Evolutionary conservation across 2,329 filamentous ascomycete genomes (phyloP).

Genomic region (Lecanosticta acicola): DNA sequence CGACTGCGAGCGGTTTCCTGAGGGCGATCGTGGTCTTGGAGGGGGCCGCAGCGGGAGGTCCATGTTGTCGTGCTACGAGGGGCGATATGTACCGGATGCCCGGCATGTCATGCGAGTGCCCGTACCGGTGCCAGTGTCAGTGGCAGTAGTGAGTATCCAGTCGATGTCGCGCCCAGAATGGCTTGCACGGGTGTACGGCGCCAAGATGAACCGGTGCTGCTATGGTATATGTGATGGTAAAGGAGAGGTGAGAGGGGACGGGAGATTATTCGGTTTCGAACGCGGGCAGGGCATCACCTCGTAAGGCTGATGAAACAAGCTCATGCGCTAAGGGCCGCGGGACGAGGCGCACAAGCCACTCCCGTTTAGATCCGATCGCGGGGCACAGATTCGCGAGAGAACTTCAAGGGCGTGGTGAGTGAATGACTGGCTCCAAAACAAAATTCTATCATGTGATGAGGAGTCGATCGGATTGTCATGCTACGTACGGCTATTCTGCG

Average conservation of each 20-base stretch:
- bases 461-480: slow-evolving; percentile 5
- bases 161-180: not conserved
- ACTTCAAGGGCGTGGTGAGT: too few relatives aligned
- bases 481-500: slow-evolving; percentile 9
- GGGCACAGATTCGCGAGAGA: not conserved
- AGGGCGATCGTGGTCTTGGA: slow-evolving; percentile 28
- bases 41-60: slow-evolving; percentile 27
- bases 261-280: not conserved
- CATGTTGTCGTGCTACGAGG: not conserved
- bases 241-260: not conserved
- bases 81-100: not conserved
- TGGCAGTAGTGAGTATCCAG: too few relatives aligned
- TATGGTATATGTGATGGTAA: not conserved
- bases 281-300: not conserved
- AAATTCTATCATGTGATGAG: too few relatives aligned
- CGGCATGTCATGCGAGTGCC: not conserved
- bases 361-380: not conserved
- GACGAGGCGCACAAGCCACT: not conserved
- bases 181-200: not conserved
- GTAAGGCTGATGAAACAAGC: not conserved
- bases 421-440: too few relatives aligned
- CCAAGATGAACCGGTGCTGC: not conserved
- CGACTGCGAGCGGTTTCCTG: slow-evolving; percentile 30
- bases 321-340: not conserved
- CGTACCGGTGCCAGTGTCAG: too few relatives aligned